phyloP scores from a whole-genome alignment of 805 yeast species.

The Sungouiella blattae region DNA sequence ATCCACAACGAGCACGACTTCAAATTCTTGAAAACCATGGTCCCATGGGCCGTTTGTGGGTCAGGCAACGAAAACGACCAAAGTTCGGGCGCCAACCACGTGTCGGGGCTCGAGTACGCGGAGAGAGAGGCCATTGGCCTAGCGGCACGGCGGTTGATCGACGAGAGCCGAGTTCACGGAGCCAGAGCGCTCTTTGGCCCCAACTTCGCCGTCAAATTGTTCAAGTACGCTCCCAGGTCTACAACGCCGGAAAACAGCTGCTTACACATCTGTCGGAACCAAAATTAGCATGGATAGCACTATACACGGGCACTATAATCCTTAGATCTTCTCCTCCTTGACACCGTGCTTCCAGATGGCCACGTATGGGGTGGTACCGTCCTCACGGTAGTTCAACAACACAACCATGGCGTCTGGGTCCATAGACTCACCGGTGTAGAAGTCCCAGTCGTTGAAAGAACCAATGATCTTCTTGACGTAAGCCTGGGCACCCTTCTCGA shows the following conservation, averaged over 20 bases:
- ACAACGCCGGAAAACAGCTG: slow-evolving; percentile 73
- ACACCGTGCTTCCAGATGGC: slow-evolving; percentile 99
- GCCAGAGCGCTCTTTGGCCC: slow-evolving; percentile 25
- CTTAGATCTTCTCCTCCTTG: slow-evolving; percentile 78
- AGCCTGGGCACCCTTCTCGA: slow-evolving; percentile 96
- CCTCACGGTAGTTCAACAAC: slow-evolving; percentile 99
- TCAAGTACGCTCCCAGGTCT: slow-evolving; percentile 54
- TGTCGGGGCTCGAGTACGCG: slow-evolving; percentile 37
- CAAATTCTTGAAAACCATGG: slow-evolving; percentile 54
- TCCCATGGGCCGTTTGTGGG: slow-evolving; percentile 90
- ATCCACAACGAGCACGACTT: slow-evolving; percentile 38
- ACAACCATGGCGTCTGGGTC: slow-evolving; percentile 99
- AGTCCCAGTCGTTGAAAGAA: slow-evolving; percentile 98
- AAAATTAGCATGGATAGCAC: not conserved
- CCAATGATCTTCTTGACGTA: slow-evolving; percentile 95
- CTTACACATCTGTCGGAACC: slow-evolving; percentile 23
- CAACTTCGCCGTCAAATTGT: slow-evolving; percentile 46
- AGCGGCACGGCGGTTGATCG: slow-evolving; percentile 68
- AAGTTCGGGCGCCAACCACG: too few relatives aligned
- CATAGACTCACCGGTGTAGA: slow-evolving; percentile 99
- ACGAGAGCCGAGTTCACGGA: slow-evolving; percentile 62
- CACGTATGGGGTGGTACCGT: slow-evolving; percentile 96
- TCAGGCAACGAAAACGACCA: slow-evolving; percentile 54
- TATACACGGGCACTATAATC: not conserved
- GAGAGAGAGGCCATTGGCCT: slow-evolving; percentile 63